Evolutionary conservation across 1,284 basidiomycete species (phyloP).

Genomic region (Boletus smithii): DNA sequence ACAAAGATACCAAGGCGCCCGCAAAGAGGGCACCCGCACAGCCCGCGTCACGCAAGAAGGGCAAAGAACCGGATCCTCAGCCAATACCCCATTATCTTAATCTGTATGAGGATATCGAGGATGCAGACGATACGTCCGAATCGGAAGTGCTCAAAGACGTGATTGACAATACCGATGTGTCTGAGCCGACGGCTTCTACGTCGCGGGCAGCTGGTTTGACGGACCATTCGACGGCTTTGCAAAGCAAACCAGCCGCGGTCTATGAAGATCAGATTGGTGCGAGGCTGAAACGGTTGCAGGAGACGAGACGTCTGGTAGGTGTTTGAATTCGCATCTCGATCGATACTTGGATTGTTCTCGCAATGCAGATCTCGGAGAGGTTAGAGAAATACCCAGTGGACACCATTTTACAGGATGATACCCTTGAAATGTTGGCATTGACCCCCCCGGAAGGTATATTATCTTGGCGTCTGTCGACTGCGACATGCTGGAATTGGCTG

Average conservation of each 20-base stretch:
- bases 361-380: constrained; percentile 17
- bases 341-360: not conserved
- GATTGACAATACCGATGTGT: constrained; percentile 4
- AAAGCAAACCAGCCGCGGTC: not conserved
- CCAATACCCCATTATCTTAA: not conserved
- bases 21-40: constrained; percentile 23
- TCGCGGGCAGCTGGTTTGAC: constrained; percentile 6
- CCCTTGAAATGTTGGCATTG: constrained; percentile 26
- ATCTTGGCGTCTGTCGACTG: not conserved
- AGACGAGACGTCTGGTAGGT: constrained; percentile 20
- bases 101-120: constrained; percentile 34
- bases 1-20: constrained; percentile 19
- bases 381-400: constrained; percentile 3
- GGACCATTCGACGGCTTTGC: not conserved
- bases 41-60: constrained; percentile 19
- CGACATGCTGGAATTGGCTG: not conserved
- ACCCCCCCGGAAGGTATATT: constrained; percentile 20
- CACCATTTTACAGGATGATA: constrained; percentile 24
- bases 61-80: constrained; percentile 17
- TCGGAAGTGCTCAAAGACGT: constrained; percentile 16
- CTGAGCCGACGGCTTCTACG: constrained; percentile 8
- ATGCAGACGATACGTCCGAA: constrained; percentile 25
- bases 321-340: not conserved
- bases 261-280: constrained; percentile 14
- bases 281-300: constrained; percentile 19